These are phyloP conservation scores for Sarocladiaceae sp. DNA, from an alignment of 2,329 filamentous ascomycete genomes.

Conservation along the genomic window DNA sequence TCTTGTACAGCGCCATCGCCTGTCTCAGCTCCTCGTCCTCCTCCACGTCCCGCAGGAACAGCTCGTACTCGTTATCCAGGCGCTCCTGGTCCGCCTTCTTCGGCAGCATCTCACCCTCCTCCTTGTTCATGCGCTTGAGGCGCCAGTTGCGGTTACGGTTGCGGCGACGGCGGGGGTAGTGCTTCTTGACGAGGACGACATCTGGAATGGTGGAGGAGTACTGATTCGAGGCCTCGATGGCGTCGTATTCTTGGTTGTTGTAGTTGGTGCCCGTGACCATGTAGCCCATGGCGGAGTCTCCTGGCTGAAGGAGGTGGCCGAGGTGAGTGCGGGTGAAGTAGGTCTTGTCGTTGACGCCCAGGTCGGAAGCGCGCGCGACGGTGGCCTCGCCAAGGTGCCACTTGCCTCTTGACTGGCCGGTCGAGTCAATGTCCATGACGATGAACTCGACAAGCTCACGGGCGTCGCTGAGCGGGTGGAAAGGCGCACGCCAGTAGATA, in stretches of 20 bases:
- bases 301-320: constrained; percentile 75
- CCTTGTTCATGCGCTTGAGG: constrained; percentile 85
- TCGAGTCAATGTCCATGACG: constrained; percentile 85
- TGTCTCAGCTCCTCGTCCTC: constrained; percentile 84
- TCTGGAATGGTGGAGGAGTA: constrained; percentile 80
- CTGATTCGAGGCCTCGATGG: constrained; percentile 68
- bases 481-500: constrained; percentile 88
- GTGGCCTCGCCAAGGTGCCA: constrained; percentile 83
- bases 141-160: constrained; percentile 79
- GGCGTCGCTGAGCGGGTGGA: constrained; percentile 75
- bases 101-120: constrained; percentile 80
- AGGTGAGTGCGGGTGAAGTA: constrained; percentile 91
- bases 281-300: constrained; percentile 94
- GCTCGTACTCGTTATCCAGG: constrained; percentile 90
- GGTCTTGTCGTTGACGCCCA: constrained; percentile 77
- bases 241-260: constrained; percentile 82
- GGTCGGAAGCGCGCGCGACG: constrained; percentile 77
- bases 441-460: constrained; percentile 87
- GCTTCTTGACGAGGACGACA: constrained; percentile 94
- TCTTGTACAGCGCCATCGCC: constrained; percentile 83
- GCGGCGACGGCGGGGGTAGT: constrained; percentile 83
- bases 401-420: constrained; percentile 68
- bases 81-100: constrained; percentile 83
- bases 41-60: constrained; percentile 95
- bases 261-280: constrained; percentile 83